Base-by-base conservation (phyloP, 2,329 filamentous ascomycete genomes). In the Alternaria sp. region DNA sequence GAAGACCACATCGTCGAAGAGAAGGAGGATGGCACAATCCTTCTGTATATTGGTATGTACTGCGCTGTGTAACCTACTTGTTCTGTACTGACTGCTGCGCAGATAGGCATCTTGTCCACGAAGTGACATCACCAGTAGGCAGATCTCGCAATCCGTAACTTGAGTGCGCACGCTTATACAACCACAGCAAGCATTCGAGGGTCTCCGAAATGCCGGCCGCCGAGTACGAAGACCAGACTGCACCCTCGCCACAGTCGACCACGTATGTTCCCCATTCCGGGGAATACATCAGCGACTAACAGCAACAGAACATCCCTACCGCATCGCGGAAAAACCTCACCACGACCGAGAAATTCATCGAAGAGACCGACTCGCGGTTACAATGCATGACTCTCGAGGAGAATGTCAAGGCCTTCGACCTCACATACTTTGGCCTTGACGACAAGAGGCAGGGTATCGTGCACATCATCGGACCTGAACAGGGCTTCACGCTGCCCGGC, bases 381-480 rank as follows among this genome's bases (percentile, higher is more conserved):
- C 95, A 99, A 86, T 97, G 94, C 81, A 89, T 94, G 74, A 98
- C 95, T 41, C 89, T 99, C 65, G 95, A 99, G 84, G 90, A 97
- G 73, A 99, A 99, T 74, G 94, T 99, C 74, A 95, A 94, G 83
- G 92, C 94, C 68, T 98, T 97, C 78, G 93, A 92, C 75, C 86
- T 99, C 75, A 97, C 94, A 79, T 98, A 97, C 83, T 99, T 99
- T 78, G 95, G 95, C 64, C 89, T 99, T 66, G 92, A 91, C 70
- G 94, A 98, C 82, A 96, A 95, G 86, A 90, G 95, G 68, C 95
- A 99, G 82, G 95, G 95, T 69, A 99, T 99, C 73, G 95, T 98
- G 60, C 95, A 99, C 82, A 92, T 99, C 74, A 98, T 99, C 73
- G 95, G 95, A 36, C 95, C 95, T 41, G 95, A 99, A 85, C 95